Percentiles rank a stretch among this genome's conserved stretches.
Conservation (phyloP, 768 basidiomycete genomes). For the Psilocybe tampanensis region DNA sequence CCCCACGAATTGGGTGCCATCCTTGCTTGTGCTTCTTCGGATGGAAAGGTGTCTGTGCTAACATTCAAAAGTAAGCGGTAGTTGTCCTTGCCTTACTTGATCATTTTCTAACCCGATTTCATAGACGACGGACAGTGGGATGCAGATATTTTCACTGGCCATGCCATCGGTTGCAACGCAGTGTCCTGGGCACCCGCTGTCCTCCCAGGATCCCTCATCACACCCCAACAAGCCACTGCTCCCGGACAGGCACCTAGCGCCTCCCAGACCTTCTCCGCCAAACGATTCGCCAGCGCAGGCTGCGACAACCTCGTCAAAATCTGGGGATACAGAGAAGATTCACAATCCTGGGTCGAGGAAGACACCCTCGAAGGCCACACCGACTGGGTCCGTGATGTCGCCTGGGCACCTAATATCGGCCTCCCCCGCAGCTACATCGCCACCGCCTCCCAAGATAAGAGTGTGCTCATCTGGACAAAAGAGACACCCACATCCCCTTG, state of each 20-base stretch:
- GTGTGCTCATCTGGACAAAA: slow-evolving; percentile 91
- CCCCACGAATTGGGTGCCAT: slow-evolving; percentile 97
- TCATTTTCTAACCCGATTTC: not conserved
- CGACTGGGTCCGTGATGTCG: slow-evolving; percentile 99
- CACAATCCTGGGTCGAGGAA: slow-evolving; percentile 89
- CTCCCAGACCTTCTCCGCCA: slow-evolving; percentile 59
- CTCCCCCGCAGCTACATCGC: slow-evolving; percentile 94
- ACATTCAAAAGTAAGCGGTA: slow-evolving; percentile 88
- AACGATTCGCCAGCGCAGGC: slow-evolving; percentile 93
- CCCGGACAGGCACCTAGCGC: slow-evolving; percentile 46
- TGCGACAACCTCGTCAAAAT: slow-evolving; percentile 96
- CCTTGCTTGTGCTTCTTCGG: slow-evolving; percentile 94
- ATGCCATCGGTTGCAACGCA: slow-evolving; percentile 95
- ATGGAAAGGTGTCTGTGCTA: slow-evolving; percentile 95
- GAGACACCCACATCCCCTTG: slow-evolving; percentile 74
- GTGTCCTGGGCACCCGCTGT: slow-evolving; percentile 97
- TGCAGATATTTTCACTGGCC: slow-evolving; percentile 92
- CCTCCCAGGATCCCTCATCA: slow-evolving; percentile 82
- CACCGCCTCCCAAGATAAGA: slow-evolving; percentile 92
- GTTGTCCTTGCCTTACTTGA: not conserved
- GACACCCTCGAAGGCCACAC: slow-evolving; percentile 90
- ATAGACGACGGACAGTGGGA: slow-evolving; percentile 96
- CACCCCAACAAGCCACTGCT: slow-evolving; percentile 55
- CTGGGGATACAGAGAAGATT: slow-evolving; percentile 88
- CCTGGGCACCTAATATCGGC: slow-evolving; percentile 98